Evolutionary conservation across 2,329 filamentous ascomycete genomes (phyloP).

Genomic region (Apiospora arundinis): DNA sequence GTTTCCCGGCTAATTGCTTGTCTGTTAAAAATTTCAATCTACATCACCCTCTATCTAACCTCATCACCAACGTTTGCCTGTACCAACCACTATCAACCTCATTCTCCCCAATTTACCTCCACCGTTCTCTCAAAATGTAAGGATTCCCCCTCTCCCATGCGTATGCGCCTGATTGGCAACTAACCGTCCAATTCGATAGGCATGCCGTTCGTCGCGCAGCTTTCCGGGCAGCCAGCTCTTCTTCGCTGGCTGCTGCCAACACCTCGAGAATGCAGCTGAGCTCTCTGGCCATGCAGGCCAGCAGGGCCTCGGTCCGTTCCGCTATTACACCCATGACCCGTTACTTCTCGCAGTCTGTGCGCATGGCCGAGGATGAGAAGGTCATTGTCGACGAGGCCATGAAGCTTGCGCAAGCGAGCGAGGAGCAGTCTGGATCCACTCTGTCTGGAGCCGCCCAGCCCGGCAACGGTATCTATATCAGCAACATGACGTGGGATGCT

Average conservation of each 20-base stretch:
- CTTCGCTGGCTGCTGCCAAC: conserved; percentile 31
- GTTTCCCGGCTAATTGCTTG: not conserved
- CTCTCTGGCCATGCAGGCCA: conserved; percentile 36
- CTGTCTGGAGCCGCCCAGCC: not conserved
- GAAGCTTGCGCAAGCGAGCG: conserved; percentile 16
- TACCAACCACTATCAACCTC: not conserved
- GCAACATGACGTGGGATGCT: conserved; percentile 74
- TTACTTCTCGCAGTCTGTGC: conserved; percentile 40
- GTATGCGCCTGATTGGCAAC: not conserved
- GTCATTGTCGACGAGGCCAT: conserved; percentile 24
- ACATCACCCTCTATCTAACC: not conserved
- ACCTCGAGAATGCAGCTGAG: conserved; percentile 38
- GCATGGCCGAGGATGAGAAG: conserved; percentile 30
- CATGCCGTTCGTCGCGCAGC: conserved; percentile 42
- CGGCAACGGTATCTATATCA: conserved; percentile 62
- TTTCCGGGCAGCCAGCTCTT: conserved; percentile 38
- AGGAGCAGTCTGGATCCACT: conserved; percentile 9
- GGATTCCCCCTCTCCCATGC: not conserved
- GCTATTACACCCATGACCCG: conserved; percentile 29
- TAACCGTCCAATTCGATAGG: conserved; percentile 29
- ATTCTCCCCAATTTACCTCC: not conserved
- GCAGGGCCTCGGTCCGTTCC: conserved; percentile 34
- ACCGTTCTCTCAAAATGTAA: not conserved
- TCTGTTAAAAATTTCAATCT: not conserved
- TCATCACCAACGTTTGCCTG: not conserved